phyloP scores from a whole-genome alignment of 805 yeast species.

The Saccharomycopsis javanensis region DNA sequence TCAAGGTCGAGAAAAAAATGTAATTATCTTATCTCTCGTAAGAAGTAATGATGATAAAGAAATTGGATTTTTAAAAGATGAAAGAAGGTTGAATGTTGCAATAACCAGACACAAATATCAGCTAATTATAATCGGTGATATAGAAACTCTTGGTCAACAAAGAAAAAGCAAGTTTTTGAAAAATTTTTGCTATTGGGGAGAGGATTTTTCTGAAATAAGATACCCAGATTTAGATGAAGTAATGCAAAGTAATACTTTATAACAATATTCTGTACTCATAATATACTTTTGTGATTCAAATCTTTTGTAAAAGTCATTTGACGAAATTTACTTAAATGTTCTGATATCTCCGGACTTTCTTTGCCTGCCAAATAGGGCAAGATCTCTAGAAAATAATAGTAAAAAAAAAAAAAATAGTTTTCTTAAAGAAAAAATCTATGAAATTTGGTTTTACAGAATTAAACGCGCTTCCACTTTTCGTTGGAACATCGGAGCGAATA shows the following conservation, averaged over 20 bases:
- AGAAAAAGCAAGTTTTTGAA: conserved; percentile 38
- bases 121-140: conserved; percentile 76
- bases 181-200: conserved; percentile 64
- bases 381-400: neutral
- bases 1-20: conserved; percentile 93
- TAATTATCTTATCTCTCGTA: conserved; percentile 69
- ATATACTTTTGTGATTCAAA: too few species aligned
- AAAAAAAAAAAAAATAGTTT: neutral
- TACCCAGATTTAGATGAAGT: conserved; percentile 41
- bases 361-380: neutral
- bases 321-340: too few species aligned
- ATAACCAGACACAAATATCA: conserved; percentile 86
- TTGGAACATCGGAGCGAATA: too few species aligned
- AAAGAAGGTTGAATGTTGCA: conserved; percentile 81
- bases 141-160: conserved; percentile 49
- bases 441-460: neutral
- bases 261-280: too few species aligned
- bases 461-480: too few species aligned
- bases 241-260: neutral
- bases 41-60: conserved; percentile 63
- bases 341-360: too few species aligned
- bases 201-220: conserved; percentile 52
- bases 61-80: conserved; percentile 76
- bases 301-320: too few species aligned
- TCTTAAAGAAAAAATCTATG: neutral